Evolutionary conservation across 2,329 filamentous ascomycete genomes (phyloP), one percentile per base, ranked within the genome.

Genomic region (Claviceps purpurea): DNA sequence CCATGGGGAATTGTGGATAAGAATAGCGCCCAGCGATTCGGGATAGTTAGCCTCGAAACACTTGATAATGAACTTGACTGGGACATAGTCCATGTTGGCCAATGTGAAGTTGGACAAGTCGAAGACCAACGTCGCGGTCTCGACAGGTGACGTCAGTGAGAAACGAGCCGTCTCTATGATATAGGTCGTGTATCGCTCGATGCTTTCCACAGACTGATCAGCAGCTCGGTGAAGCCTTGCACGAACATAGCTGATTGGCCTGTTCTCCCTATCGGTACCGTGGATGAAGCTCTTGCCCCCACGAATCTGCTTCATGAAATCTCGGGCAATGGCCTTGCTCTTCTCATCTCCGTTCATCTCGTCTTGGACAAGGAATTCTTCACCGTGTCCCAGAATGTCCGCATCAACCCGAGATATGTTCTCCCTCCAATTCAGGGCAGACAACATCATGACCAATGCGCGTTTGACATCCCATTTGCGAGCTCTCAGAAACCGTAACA

Each of bases 1-100:
- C 78, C 84, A 88, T 3, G 85, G 85, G 0, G 84, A 78, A 62
- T 87, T 87, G 70, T 88, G 85, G 46, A 89, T 81, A 43, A 87
- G 76, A 4, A 88, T 81, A 1, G 76, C 70, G 40, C 83, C 84
- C 2, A 89, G 71, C 0, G 80, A 85, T 63, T 89, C 85, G 1
- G 85, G 85, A 60, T 88, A 89, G 61, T 87, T 85, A 48, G 85
- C 84, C 68, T 89, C 85, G 59, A 89, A 86, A 61, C 83, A 84
- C 59, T 87, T 85, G 66, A 88, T 85, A 71, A 89, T 84, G 69
- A 87, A 88, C 59, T 86, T 88, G 50, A 88, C 81, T 0, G 84
- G 83, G 0, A 80, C 75, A 63, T 87, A 88, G 65, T 89, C 85
- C 75, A 89, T 87, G 67, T 89, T 88, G 11, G 80, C 75, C 63